phyloP scores from a whole-genome alignment of 345 rosid species.

The Eucalyptus leucophloia region DNA sequence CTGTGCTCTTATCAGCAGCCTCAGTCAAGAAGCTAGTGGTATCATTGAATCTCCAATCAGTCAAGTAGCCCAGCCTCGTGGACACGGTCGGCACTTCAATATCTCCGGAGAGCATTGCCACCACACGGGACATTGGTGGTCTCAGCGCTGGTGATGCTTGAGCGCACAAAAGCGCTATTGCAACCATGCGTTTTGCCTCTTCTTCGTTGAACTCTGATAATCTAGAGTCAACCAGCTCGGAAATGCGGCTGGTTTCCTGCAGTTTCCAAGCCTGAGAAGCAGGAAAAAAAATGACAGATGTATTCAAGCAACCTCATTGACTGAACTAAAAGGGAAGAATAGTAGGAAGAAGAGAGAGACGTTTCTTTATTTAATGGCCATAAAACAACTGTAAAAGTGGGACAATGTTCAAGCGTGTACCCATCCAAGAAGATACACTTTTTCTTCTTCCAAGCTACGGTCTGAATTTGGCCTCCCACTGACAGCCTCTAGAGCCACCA shows the following conservation, averaged over 20 bases:
- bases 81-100: conserved; percentile 31
- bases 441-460: conserved; percentile 22
- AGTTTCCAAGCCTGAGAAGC: conserved; percentile 48
- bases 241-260: conserved; percentile 22
- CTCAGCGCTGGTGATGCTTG: conserved; percentile 41
- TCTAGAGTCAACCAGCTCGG: conserved; percentile 26
- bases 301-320: not conserved
- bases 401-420: not conserved
- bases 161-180: conserved; percentile 54
- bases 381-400: not conserved
- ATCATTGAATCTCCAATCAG: conserved; percentile 43
- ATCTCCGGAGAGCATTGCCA: conserved; percentile 64
- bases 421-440: conserved; percentile 62
- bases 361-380: not conserved
- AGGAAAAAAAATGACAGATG: not conserved
- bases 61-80: conserved; percentile 39
- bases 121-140: conserved; percentile 57
- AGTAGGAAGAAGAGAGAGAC: not conserved
- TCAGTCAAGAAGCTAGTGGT: conserved; percentile 10
- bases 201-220: conserved; percentile 20
- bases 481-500: conserved; percentile 44
- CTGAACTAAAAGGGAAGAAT: not conserved
- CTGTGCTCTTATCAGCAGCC: no score
- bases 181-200: conserved; percentile 32
- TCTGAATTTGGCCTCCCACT: conserved; percentile 62